A percentile compares a stretch with the other conserved stretches of the same genome.
Conservation (phyloP, 192 early-diverging fungal genomes). For the Backusella liffmaniae region DNA sequence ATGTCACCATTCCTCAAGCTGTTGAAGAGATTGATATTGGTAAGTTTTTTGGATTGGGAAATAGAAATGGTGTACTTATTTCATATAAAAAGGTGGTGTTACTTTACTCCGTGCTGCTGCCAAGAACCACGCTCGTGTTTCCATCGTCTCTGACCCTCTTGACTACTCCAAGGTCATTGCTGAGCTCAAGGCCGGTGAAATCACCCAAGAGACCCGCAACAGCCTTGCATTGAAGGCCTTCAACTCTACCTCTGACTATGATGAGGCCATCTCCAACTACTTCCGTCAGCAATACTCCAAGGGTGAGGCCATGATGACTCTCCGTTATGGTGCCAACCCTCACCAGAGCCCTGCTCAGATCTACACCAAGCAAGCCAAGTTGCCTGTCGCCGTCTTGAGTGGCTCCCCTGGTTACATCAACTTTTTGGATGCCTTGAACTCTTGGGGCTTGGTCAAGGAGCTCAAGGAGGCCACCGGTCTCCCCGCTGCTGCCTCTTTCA, state of each 20-base stretch:
- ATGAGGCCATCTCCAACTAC: conserved; percentile 91
- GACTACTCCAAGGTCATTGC: conserved; percentile 83
- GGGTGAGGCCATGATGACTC: conserved; percentile 70
- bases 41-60: conserved; percentile 20
- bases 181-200: conserved; percentile 67
- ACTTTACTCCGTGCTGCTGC: conserved; percentile 97
- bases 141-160: conserved; percentile 87
- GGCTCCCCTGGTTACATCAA: conserved; percentile 99
- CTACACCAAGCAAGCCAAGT: conserved; percentile 70
- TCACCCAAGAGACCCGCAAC: conserved; percentile 74
- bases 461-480: conserved; percentile 80
- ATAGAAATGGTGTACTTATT: not conserved
- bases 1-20: conserved; percentile 89
- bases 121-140: conserved; percentile 97
- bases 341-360: conserved; percentile 98
- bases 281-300: conserved; percentile 91
- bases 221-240: conserved; percentile 92
- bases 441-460: conserved; percentile 98
- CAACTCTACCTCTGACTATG: conserved; percentile 94
- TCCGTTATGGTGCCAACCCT: conserved; percentile 98
- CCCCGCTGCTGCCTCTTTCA: conserved; percentile 97
- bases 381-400: conserved; percentile 88
- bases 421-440: conserved; percentile 94
- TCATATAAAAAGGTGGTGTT: conserved; percentile 72
- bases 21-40: conserved; percentile 99